Evolutionary conservation across 192 early-diverging fungal genomes (phyloP), one percentile per base, ranked within the genome.

Genomic region (Gonapodya prolifera): DNA sequence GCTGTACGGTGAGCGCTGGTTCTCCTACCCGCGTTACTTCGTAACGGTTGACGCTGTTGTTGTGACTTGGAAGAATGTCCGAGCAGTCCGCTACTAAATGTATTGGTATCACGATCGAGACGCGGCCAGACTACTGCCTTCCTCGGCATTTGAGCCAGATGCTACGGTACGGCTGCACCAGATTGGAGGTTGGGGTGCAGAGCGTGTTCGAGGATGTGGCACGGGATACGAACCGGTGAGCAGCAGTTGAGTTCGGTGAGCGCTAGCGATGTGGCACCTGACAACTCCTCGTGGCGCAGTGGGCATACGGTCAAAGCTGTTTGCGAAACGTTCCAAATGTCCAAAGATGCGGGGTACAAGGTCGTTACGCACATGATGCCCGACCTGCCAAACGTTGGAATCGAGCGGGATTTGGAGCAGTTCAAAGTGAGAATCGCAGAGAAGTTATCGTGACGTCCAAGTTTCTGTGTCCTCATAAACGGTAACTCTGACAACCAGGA

Each of bases 361-460:
- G 92, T 99, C 0, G 98, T 99, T 8, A 91, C 96, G 18, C 98
- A 99, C 78, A 99, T 99, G 98, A 99, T 99, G 98, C 98, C 98
- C 8, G 97, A 99, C 86, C 84, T 99, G 76, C 97, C 98, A 0
- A 99, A 99, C 79, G 97, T 99, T 13, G 97, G 97, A 23, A 98
- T 98, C 96, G 97, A 98, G 83, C 90, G 98, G 34, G 98, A 99
- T 78, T 89, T 99, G 75, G 98, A 98, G 77, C 98, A 99, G 84
- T 98, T 99, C 83, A 96, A 97, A 79, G 94, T 93, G 81, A 91
- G 91, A 79, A 23, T 82, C 69, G 35, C 29, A 35, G n/a, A n/a
- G n/a, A n/a, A n/a, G n/a, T n/a, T n/a, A n/a, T n/a, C n/a, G n/a
- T 35, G 23, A 28, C n/a, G 28, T 78, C 29, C 79, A 32, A 33